Percentiles rank a stretch among this genome's conserved stretches.
Evolutionary conservation across 495 filamentous ascomycete genomes (phyloP).

Genomic region (Penicillium tannophilum): DNA sequence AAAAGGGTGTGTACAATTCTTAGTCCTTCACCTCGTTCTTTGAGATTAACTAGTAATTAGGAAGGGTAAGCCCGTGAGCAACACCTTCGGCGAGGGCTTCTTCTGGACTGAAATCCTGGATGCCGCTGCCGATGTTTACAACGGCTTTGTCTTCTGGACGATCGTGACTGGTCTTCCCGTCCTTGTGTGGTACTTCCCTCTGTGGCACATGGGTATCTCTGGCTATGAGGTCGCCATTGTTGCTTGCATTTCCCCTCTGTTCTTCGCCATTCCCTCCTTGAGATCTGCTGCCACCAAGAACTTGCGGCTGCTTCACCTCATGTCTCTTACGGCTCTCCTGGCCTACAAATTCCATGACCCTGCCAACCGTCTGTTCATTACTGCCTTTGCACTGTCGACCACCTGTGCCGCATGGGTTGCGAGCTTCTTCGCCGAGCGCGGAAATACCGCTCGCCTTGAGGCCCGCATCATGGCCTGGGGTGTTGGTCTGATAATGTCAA

Average conservation of each 20-base stretch:
- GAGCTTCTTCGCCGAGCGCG: slow-evolving; percentile 74
- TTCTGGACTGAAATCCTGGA: slow-evolving; percentile 75
- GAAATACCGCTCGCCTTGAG: slow-evolving; percentile 75
- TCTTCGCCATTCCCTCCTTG: slow-evolving; percentile 73
- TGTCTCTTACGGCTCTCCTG: slow-evolving; percentile 76
- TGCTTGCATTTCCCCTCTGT: slow-evolving; percentile 75
- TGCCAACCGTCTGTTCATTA: slow-evolving; percentile 75
- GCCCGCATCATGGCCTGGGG: slow-evolving; percentile 77
- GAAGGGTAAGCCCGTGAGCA: slow-evolving; percentile 72
- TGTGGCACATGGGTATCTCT: slow-evolving; percentile 99
- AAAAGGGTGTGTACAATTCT: slow-evolving; percentile 72
- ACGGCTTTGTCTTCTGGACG: slow-evolving; percentile 96
- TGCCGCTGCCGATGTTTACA: slow-evolving; percentile 86
- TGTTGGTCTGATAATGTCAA: slow-evolving; percentile 81
- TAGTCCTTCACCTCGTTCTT: slow-evolving; percentile 11
- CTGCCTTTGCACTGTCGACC: slow-evolving; percentile 76
- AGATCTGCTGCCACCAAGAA: slow-evolving; percentile 69
- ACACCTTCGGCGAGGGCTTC: slow-evolving; percentile 72
- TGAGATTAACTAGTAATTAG: slow-evolving; percentile 54
- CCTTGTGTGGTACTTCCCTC: slow-evolving; percentile 94
- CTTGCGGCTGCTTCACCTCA: slow-evolving; percentile 66
- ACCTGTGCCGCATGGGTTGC: slow-evolving; percentile 81
- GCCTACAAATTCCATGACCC: slow-evolving; percentile 77
- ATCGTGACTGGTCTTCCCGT: slow-evolving; percentile 86
- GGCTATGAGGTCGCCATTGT: slow-evolving; percentile 92